Percentiles rank a stretch among this genome's conserved stretches.
Evolutionary conservation across 257 asterid species (phyloP).

Genomic region (Solanum virginianum): DNA sequence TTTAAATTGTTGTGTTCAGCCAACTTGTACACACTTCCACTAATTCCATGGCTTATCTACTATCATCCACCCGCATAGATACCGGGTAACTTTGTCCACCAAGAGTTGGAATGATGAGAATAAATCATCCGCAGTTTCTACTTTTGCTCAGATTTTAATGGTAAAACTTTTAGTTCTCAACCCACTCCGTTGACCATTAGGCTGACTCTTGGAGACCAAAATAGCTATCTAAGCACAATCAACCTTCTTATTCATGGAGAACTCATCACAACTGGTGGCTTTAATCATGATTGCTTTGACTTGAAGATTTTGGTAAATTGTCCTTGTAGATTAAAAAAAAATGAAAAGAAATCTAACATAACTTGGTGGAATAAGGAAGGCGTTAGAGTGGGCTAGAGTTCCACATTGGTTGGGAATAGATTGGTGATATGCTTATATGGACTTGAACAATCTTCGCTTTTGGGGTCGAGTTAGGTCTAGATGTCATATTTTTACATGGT

Average conservation of each 20-base stretch:
- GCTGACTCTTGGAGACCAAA: not conserved
- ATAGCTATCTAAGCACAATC: not conserved
- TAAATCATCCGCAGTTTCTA: not conserved
- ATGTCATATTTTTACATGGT: not conserved
- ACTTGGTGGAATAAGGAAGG: not conserved
- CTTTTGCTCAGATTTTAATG: not conserved
- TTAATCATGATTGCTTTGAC: not conserved
- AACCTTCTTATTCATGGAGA: not conserved
- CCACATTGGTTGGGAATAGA: not conserved
- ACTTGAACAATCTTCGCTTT: not conserved
- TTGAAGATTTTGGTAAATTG: not conserved
- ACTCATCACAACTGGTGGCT: not conserved
- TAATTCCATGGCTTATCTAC: not conserved
- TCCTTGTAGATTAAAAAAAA: not conserved
- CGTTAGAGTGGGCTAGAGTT: not conserved
- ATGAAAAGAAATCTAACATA: not conserved
- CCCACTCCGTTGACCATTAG: not conserved
- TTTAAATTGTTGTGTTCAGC: not conserved
- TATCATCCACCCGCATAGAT: not conserved
- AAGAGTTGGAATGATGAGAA: not conserved
- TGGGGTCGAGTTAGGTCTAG: not conserved
- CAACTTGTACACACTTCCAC: not conserved
- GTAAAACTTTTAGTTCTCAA: not conserved
- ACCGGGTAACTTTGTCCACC: not conserved
- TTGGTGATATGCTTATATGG: not conserved